Evolutionary conservation across 345 rosid species (phyloP).

Genomic region (Rhodamnia rubescens): DNA sequence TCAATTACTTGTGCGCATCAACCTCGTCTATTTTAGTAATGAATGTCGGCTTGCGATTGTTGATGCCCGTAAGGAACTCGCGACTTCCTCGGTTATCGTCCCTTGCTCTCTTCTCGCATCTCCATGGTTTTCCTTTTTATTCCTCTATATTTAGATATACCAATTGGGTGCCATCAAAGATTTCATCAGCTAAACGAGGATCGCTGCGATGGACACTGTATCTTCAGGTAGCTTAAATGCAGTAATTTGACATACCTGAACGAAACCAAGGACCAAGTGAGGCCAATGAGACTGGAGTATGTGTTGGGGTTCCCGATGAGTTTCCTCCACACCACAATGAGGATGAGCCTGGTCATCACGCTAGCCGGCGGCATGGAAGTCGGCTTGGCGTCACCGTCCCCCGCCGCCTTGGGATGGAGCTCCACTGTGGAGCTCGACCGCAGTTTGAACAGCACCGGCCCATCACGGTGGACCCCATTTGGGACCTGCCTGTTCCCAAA

Average conservation of each 20-base stretch:
- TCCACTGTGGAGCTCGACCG: constrained; percentile 71
- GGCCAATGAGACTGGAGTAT: constrained; percentile 85
- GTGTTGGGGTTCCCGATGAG: constrained; percentile 95
- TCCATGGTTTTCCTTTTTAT: too few species aligned
- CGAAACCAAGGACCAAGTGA: constrained; percentile 85
- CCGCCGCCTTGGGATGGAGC: constrained; percentile 55
- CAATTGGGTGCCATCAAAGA: neutral
- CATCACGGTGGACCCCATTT: constrained; percentile 33
- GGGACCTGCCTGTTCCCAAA: constrained; percentile 39
- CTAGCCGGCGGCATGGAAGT: constrained; percentile 87
- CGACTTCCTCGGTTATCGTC: too few species aligned
- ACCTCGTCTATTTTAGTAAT: too few species aligned
- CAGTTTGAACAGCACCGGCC: constrained; percentile 52
- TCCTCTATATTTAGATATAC: too few species aligned
- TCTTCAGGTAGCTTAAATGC: neutral
- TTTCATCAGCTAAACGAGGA: neutral
- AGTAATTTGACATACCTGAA: constrained; percentile 36
- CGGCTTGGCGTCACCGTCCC: constrained; percentile 28
- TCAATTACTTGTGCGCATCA: too few species aligned
- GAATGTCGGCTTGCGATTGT: too few species aligned
- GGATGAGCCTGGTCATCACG: constrained; percentile 90
- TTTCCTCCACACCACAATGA: constrained; percentile 96
- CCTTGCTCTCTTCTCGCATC: too few species aligned
- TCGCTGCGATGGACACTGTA: neutral
- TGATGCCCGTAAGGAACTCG: too few species aligned